Conservation (phyloP, 805 yeast species). For the Metschnikowia kofuensis region DNA sequence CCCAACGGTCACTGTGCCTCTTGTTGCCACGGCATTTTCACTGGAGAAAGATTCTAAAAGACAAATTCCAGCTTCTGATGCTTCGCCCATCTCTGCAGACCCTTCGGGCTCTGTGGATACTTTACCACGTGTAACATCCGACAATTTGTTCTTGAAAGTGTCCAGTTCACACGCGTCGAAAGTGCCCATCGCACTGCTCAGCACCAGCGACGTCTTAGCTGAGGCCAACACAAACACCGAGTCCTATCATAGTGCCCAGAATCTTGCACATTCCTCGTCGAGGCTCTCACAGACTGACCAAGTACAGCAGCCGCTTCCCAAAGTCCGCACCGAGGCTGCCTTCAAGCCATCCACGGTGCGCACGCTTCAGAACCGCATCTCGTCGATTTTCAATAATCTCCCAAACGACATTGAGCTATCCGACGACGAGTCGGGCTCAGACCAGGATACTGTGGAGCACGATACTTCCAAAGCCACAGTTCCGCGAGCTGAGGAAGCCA, state of each 20-base stretch:
- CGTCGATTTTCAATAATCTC: conserved; percentile 42
- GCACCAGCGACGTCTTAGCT: conserved; percentile 31
- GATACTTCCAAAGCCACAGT: neutral
- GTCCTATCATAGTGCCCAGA: conserved; percentile 24
- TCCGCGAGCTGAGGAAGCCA: neutral
- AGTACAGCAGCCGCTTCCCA: neutral
- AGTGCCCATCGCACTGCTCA: conserved; percentile 20
- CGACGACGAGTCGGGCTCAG: conserved; percentile 46
- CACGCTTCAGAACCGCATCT: conserved; percentile 31
- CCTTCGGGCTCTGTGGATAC: neutral
- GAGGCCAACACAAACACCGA: conserved; percentile 24
- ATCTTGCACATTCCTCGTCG: neutral
- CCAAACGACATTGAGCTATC: conserved; percentile 47
- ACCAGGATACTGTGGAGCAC: conserved; percentile 30
- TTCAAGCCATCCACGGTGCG: conserved; percentile 9
- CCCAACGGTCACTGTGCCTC: neutral
- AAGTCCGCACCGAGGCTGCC: conserved; percentile 2
- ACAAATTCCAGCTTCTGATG: neutral
- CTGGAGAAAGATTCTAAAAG: neutral
- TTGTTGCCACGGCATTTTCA: neutral
- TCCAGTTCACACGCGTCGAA: conserved; percentile 23
- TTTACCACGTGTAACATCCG: conserved; percentile 34
- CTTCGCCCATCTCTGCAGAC: neutral
- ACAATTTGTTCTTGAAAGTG: conserved; percentile 31
- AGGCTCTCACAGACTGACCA: neutral